Percentiles rank a stretch among this genome's conserved stretches.
phyloP scores from a whole-genome alignment of 176 grass and related monocot species.

The Bolboschoenus planiculmis region DNA sequence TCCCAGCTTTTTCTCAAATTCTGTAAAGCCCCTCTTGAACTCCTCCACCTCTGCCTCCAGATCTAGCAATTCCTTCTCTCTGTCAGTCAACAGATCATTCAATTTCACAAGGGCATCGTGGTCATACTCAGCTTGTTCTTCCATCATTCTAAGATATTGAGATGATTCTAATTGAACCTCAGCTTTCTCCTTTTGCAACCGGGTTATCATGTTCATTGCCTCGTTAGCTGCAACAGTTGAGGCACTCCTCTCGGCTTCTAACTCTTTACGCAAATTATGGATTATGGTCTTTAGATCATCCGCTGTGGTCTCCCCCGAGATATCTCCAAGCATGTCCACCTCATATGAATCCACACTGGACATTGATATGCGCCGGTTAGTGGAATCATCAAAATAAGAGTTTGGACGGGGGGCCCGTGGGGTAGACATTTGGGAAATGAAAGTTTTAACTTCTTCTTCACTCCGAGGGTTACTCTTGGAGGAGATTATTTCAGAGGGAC shows the following conservation, averaged over 20 bases:
- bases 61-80: conserved; percentile 68
- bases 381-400: conserved; percentile 46
- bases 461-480: conserved; percentile 65
- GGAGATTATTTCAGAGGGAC: conserved; percentile 72
- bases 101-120: conserved; percentile 48
- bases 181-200: conserved; percentile 96
- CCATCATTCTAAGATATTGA: conserved; percentile 95
- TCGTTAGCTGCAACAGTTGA: conserved; percentile 80
- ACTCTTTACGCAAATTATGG: conserved; percentile 70
- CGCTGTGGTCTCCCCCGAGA: conserved; percentile 60
- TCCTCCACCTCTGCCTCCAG: conserved; percentile 54
- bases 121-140: conserved; percentile 91
- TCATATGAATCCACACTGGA: conserved; percentile 79
- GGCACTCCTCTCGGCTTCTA: conserved; percentile 91
- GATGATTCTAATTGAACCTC: conserved; percentile 90
- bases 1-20: conserved; percentile 8
- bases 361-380: conserved; percentile 77
- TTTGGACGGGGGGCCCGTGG: conserved; percentile 55
- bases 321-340: conserved; percentile 66
- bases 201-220: conserved; percentile 89
- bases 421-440: conserved; percentile 74
- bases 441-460: conserved; percentile 70
- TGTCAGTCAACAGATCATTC: conserved; percentile 63
- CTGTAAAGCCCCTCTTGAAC: conserved; percentile 3
- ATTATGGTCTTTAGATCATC: conserved; percentile 68